These are phyloP conservation scores for Phytophthora hibernalis DNA, from an alignment of 352 stramenopile species.

Conservation along the genomic window DNA sequence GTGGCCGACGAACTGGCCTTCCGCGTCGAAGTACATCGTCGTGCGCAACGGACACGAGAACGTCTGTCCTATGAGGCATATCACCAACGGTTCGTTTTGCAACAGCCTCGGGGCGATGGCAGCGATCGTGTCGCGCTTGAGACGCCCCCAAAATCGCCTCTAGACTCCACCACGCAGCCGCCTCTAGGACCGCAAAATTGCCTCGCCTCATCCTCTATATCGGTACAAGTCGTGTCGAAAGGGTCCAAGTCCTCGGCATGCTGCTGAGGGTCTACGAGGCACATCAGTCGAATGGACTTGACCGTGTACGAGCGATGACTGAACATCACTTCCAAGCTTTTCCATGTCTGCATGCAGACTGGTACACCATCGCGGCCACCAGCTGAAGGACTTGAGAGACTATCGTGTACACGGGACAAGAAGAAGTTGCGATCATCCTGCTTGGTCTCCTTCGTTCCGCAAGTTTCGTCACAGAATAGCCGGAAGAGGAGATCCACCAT, in stretches of 20 bases:
- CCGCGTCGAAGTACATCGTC: slow-evolving; percentile 36
- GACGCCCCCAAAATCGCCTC: slow-evolving; percentile 17
- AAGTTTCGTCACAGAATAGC: slow-evolving; percentile 23
- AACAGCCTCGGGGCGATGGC: slow-evolving; percentile 7
- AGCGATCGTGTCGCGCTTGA: slow-evolving; percentile 19
- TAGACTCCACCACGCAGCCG: slow-evolving; percentile 28
- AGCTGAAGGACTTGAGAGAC: slow-evolving; percentile 6
- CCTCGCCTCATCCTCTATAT: slow-evolving; percentile 2
- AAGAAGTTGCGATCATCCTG: slow-evolving; percentile 12
- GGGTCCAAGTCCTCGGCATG: neutral
- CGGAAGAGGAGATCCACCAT: slow-evolving; percentile 26
- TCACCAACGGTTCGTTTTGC: slow-evolving; percentile 6
- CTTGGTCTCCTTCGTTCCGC: slow-evolving; percentile 6
- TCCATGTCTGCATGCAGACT: slow-evolving; percentile 41
- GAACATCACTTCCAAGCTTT: slow-evolving; percentile 39
- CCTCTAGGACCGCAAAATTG: neutral
- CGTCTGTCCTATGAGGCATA: slow-evolving; percentile 8
- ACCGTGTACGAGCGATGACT: slow-evolving; percentile 23
- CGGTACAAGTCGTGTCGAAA: slow-evolving; percentile 1
- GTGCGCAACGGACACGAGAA: slow-evolving; percentile 24
- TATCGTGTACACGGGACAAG: slow-evolving; percentile 24
- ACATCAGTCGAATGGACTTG: slow-evolving; percentile 24
- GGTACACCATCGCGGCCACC: slow-evolving; percentile 16
- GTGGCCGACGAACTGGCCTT: slow-evolving; percentile 29
- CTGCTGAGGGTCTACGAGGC: neutral